Evolutionary conservation across 495 filamentous ascomycete species (phyloP).

Genomic region (Neurospora tetraspora): DNA sequence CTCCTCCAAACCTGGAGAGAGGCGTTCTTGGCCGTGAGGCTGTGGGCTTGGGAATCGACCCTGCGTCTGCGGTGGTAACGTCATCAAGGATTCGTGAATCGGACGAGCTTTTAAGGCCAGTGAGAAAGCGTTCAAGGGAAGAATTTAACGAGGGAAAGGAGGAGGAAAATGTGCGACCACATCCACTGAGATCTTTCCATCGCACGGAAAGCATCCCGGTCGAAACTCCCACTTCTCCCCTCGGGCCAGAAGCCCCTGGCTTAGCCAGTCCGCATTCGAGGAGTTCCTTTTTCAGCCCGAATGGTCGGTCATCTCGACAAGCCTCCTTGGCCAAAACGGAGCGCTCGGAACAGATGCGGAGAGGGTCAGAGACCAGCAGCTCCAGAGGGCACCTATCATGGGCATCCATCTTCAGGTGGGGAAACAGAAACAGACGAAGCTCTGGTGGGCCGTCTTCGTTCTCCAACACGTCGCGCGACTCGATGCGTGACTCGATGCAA

Average conservation of each 20-base stretch:
- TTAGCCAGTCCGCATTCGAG: constrained; percentile 14
- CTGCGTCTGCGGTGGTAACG: constrained; percentile 34
- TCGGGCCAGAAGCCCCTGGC: constrained; percentile 4
- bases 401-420: constrained; percentile 67
- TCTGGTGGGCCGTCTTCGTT: constrained; percentile 52
- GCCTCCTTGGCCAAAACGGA: constrained; percentile 24
- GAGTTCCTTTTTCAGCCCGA: constrained; percentile 25
- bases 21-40: constrained; percentile 44
- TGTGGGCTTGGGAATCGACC: constrained; percentile 32
- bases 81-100: constrained; percentile 34
- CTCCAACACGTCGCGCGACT: constrained; percentile 82
- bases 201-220: constrained; percentile 23
- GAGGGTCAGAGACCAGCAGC: constrained; percentile 33
- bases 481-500: constrained; percentile 63
- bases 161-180: constrained; percentile 1
- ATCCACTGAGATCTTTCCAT: constrained; percentile 26
- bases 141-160: constrained; percentile 3
- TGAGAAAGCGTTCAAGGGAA: constrained; percentile 12
- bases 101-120: constrained; percentile 6
- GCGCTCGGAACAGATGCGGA: constrained; percentile 21
- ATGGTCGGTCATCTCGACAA: constrained; percentile 17
- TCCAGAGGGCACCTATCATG: constrained; percentile 39
- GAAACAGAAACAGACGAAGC: constrained; percentile 46
- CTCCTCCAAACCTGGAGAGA: constrained; percentile 43
- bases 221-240: neutral